Evolutionary conservation across 805 yeast genomes (phyloP).

Genomic region (Saccharomycopsis sp.): DNA sequence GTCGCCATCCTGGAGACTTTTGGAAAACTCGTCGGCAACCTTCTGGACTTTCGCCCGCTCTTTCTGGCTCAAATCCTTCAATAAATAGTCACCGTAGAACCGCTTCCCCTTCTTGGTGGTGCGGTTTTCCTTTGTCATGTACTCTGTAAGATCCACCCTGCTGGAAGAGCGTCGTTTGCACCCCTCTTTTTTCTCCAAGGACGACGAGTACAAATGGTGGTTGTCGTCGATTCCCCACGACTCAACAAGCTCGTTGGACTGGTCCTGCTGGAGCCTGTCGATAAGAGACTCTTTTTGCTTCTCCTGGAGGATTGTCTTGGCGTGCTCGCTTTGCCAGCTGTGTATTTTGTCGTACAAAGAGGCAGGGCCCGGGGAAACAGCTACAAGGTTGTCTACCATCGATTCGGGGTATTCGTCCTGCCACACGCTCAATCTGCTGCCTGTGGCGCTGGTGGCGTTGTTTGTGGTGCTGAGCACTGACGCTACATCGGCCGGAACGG

Average conservation of each 20-base stretch:
- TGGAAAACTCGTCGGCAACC: constrained; percentile 6
- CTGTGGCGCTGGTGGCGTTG: not conserved
- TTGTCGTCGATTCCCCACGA: constrained; percentile 15
- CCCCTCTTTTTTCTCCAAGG: not conserved
- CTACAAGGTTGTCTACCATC: not conserved
- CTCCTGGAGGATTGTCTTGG: constrained; percentile 2
- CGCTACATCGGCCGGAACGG: constrained; percentile 3
- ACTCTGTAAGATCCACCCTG: not conserved
- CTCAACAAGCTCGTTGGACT: constrained; percentile 8
- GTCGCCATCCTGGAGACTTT: not conserved
- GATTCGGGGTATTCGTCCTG: constrained; percentile 4
- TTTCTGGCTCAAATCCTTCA: constrained; percentile 9
- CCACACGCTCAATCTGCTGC: not conserved
- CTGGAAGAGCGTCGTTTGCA: not conserved
- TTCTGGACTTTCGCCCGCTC: constrained; percentile 12
- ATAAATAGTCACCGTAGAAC: constrained; percentile 19
- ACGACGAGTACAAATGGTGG: constrained; percentile 10
- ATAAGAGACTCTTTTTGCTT: not conserved
- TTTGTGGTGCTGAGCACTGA: constrained; percentile 1
- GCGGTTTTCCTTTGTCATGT: not conserved
- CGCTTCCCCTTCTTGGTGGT: not conserved
- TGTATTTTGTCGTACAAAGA: constrained; percentile 13
- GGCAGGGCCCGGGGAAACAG: not conserved
- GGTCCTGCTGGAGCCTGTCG: not conserved
- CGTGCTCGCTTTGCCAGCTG: constrained; percentile 19